Conservation (phyloP, 805 yeast species). For the Nakazawaea siamensis region DNA sequence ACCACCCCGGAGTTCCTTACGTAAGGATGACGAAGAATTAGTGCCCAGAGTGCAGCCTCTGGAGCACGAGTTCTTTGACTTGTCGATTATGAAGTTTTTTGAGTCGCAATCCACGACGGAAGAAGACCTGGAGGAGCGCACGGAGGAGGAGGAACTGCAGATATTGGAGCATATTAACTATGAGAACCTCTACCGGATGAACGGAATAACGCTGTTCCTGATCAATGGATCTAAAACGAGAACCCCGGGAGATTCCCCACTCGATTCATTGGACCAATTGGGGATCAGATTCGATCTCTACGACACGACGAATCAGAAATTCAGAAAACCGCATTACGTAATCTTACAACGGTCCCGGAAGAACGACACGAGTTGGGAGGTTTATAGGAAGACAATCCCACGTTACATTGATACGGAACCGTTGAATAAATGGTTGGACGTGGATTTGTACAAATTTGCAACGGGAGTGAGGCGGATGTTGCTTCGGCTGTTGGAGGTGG, state of each 20-base stretch:
- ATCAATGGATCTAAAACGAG: constrained; percentile 22
- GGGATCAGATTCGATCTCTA: constrained; percentile 46
- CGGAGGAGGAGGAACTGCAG: constrained; percentile 10
- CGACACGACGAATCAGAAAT: constrained; percentile 20
- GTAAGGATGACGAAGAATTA: constrained; percentile 3
- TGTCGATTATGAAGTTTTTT: constrained; percentile 16
- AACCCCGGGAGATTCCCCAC: constrained; percentile 8
- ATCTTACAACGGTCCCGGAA: constrained; percentile 25
- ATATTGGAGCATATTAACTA: constrained; percentile 25
- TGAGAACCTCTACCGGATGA: constrained; percentile 40
- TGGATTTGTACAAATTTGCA: constrained; percentile 18
- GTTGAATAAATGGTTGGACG: constrained; percentile 18
- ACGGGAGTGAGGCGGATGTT: constrained; percentile 17
- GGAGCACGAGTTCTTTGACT: constrained; percentile 22
- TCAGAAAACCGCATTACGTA: constrained; percentile 36
- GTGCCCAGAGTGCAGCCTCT: constrained; percentile 14
- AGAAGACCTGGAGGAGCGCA: constrained; percentile 8
- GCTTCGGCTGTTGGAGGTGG: constrained; percentile 9
- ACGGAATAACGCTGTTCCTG: constrained; percentile 45
- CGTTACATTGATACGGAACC: constrained; percentile 20
- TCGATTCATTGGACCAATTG: constrained; percentile 22
- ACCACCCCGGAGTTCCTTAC: not conserved
- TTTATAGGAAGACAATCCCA: constrained; percentile 27
- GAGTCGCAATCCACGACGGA: constrained; percentile 10
- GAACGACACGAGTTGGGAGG: constrained; percentile 21